These are phyloP conservation scores for Aspergillus viridinutans DNA, from an alignment of 2,329 filamentous ascomycete genomes.

Conservation along the genomic window DNA sequence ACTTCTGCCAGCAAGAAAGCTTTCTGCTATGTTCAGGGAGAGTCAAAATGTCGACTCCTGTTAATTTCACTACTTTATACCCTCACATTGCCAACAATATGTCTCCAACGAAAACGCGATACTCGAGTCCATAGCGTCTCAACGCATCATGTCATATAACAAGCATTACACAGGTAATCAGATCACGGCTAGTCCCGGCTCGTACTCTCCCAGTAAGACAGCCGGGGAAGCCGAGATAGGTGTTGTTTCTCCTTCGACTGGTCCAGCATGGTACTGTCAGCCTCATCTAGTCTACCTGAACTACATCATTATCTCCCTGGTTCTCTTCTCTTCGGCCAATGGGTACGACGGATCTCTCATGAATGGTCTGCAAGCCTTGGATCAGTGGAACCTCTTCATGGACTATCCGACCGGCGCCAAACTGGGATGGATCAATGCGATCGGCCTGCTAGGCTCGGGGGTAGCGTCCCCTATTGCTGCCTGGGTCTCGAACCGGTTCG, in stretches of 20 bases:
- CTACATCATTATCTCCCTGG: constrained; percentile 5
- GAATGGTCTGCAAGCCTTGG: constrained; percentile 32
- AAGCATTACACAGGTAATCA: no score
- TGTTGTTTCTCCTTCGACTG: background rate
- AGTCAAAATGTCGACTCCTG: no score
- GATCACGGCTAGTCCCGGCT: no score
- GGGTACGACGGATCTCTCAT: constrained; percentile 2
- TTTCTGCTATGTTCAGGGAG: no score
- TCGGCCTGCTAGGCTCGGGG: constrained; percentile 26
- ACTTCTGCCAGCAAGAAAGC: no score
- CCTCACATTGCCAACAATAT: no score
- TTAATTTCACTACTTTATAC: no score
- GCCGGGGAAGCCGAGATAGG: background rate
- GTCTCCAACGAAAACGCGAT: no score
- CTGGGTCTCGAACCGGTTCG: constrained; percentile 32
- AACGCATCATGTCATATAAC: no score
- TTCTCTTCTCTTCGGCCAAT: constrained; percentile 4
- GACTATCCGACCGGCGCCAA: constrained; percentile 22
- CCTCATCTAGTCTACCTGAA: constrained; percentile 4
- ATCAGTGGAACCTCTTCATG: constrained; percentile 30
- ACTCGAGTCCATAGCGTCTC: no score
- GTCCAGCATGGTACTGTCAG: constrained; percentile 2
- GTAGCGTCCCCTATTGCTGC: constrained; percentile 26
- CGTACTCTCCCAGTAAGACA: no score
- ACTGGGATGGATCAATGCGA: constrained; percentile 29